Conservation (phyloP, 1,139 yeast species). For the Entelexis paramagnoliae region DNA sequence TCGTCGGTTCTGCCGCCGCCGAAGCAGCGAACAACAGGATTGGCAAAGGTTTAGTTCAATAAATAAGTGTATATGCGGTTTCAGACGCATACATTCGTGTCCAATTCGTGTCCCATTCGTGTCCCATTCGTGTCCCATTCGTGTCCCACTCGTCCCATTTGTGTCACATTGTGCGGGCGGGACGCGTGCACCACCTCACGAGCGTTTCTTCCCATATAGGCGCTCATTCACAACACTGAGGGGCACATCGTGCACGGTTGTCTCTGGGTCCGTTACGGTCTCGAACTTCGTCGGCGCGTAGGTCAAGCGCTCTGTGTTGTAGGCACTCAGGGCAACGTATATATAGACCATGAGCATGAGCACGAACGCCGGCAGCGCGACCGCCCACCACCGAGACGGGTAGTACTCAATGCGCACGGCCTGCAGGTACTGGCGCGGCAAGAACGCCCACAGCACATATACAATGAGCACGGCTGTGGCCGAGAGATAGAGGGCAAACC, state of each 20-base stretch:
- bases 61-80: no score
- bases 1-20: no score
- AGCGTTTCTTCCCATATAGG: constrained; percentile 38
- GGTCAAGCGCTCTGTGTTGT: constrained; percentile 66
- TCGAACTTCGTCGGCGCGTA: constrained; percentile 47
- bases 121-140: no score
- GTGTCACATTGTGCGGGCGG: no score
- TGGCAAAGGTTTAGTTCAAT: no score
- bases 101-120: no score
- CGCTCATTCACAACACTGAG: constrained; percentile 60
- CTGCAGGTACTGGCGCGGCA: constrained; percentile 46
- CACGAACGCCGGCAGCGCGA: constrained; percentile 60
- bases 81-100: no score
- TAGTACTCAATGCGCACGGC: constrained; percentile 54
- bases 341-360: constrained; percentile 60
- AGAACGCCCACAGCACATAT: constrained; percentile 60
- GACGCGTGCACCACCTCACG: no score
- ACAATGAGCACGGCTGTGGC: constrained; percentile 42
- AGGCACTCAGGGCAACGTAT: constrained; percentile 58
- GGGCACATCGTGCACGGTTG: constrained; percentile 77
- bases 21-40: no score
- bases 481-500: constrained; percentile 65
- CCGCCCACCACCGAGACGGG: constrained; percentile 83
- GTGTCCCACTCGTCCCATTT: no score
- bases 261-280: constrained; percentile 58